Percentiles rank a stretch among this genome's conserved stretches.
phyloP scores from a whole-genome alignment of 352 stramenopile species.

The Phytopythium delawarense region DNA sequence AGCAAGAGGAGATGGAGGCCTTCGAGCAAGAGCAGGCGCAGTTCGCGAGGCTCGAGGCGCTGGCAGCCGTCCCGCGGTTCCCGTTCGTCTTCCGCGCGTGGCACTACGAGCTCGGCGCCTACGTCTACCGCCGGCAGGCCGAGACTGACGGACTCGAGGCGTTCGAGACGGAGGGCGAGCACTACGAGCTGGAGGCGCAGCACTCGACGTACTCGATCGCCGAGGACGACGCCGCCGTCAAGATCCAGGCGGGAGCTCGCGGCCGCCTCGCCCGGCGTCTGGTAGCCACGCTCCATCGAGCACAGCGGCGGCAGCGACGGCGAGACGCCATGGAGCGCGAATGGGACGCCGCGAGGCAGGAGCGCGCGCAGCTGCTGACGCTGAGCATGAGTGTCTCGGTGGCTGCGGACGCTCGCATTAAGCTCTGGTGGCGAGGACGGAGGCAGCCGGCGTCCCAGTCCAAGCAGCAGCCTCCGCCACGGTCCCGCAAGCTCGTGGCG shows the following conservation, averaged over 20 bases:
- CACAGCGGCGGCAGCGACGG: constrained; percentile 20
- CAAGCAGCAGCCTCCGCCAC: not conserved
- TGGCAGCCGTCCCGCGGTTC: constrained; percentile 42
- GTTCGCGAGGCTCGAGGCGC: constrained; percentile 24
- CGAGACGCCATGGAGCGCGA: constrained; percentile 28
- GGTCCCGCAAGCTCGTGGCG: constrained; percentile 8
- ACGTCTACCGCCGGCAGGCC: not conserved
- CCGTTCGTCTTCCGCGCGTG: constrained; percentile 32
- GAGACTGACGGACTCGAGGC: not conserved
- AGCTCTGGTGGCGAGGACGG: not conserved
- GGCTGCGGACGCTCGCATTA: not conserved
- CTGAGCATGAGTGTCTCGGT: constrained; percentile 13
- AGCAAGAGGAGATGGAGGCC: constrained; percentile 43
- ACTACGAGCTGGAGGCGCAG: constrained; percentile 22
- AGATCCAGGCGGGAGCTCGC: constrained; percentile 39
- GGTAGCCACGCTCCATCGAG: constrained; percentile 22
- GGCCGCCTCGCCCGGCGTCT: constrained; percentile 35
- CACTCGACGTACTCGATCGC: constrained; percentile 60
- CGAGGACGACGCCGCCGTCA: constrained; percentile 46
- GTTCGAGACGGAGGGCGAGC: constrained; percentile 11
- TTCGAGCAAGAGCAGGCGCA: constrained; percentile 33
- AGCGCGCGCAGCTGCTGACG: constrained; percentile 46
- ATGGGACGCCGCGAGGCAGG: constrained; percentile 33
- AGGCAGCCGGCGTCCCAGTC: not conserved
- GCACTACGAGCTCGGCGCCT: not conserved